Evolutionary conservation across 305 asterid species (phyloP), one percentile per base, ranked within the genome.

Genomic region (Caryopteris hybrid): DNA sequence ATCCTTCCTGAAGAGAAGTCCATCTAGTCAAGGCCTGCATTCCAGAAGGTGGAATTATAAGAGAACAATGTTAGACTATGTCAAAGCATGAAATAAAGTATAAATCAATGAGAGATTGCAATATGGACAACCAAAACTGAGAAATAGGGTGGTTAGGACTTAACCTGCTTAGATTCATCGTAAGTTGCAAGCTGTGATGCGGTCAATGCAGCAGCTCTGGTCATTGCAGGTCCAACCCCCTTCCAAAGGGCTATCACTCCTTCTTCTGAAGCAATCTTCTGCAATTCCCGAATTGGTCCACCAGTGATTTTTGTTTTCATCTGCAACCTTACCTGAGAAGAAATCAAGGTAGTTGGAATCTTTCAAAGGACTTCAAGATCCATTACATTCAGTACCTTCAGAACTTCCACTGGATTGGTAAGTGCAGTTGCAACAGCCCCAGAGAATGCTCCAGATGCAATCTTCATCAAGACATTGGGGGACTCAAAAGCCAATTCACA

Each of bases 401-500:
- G 39, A 68, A 93, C 91, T 80, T 93, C 99, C 66, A 81, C 71
- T 11, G 99, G 97, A 77, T 93, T 93, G 73, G 99, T 90, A 56
- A 90, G 83, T 31, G 94, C 97, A 58, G 99, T 88, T 60, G 99
- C 92, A 72, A 88, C 20, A 69, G 96, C 92, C 65, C 99, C 99
- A 22, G 99, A 81, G 77, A 93, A 87, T 41, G 95, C 95, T 79
- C 99, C 99, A 74, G 97, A 93, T 59, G 91, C 94, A 77, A 93
- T 85, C 97, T 93, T 93, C 88, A 88, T 80, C 82, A 87, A 86
- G 89, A 90, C 85, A 86, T 88, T 93, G 88, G 86, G 85, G 87
- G 99, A 90, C 96, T 91, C 97, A 87, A 90, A 93, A 90, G 96
- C 96, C 91, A 86, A 70, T 80, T 84, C 91, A 82, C 92, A 87